Conservation (phyloP, 2,329 filamentous ascomycete genomes). For the Cryphonectria parasitica region DNA sequence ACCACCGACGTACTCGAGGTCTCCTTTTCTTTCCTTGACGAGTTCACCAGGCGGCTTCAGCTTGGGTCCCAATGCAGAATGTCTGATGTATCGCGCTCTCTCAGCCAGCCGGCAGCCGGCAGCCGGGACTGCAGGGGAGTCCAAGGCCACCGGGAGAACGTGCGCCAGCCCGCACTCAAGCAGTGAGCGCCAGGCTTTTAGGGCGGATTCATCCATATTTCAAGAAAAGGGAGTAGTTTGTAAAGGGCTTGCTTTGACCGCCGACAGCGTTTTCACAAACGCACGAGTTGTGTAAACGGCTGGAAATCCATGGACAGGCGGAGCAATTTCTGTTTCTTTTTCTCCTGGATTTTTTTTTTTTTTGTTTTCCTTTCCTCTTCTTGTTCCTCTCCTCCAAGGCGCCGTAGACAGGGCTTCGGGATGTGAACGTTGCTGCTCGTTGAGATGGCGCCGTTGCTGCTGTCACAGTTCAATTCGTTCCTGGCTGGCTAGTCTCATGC, state of each 20-base stretch:
- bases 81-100: constrained; percentile 14
- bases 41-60: constrained; percentile 7
- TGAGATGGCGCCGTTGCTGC: constrained; percentile 5
- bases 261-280: constrained; percentile 1
- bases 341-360: neutral
- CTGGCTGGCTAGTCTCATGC: constrained; percentile 16
- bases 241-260: constrained; percentile 6
- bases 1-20: constrained; percentile 4
- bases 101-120: constrained; percentile 22
- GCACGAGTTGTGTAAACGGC: neutral
- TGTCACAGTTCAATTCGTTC: constrained; percentile 8
- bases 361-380: neutral
- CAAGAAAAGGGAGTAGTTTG: constrained; percentile 8
- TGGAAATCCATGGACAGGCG: neutral
- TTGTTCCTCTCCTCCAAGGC: neutral
- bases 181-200: constrained; percentile 15
- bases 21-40: neutral
- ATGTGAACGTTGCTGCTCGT: constrained; percentile 5
- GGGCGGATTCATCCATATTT: constrained; percentile 24
- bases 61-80: constrained; percentile 18
- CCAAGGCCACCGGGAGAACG: constrained; percentile 16
- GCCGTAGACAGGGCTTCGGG: neutral
- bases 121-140: constrained; percentile 27
- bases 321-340: too few relatives aligned
- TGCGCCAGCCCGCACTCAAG: constrained; percentile 21